phyloP scores from a whole-genome alignment of 2,329 filamentous ascomycete species.

The Leptoxyphium fumago region DNA sequence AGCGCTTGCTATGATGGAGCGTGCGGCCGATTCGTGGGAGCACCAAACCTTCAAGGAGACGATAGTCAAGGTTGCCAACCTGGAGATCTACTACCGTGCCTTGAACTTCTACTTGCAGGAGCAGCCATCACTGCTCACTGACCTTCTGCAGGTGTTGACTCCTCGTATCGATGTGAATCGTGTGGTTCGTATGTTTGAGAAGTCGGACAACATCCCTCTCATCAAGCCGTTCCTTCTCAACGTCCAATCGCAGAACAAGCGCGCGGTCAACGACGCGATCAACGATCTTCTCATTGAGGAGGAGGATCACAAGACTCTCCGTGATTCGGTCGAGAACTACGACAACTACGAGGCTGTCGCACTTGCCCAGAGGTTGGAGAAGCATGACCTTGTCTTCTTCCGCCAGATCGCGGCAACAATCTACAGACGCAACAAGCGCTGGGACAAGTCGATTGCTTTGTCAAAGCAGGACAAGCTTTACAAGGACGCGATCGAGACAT shows the following conservation, averaged over 20 bases:
- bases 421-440: constrained; percentile 99
- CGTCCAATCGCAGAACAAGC: constrained; percentile 95
- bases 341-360: constrained; percentile 98
- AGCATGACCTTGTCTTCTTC: constrained; percentile 98
- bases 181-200: constrained; percentile 98
- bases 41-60: constrained; percentile 99
- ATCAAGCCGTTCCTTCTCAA: constrained; percentile 98
- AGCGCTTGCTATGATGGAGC: constrained; percentile 93
- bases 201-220: constrained; percentile 91
- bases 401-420: constrained; percentile 95
- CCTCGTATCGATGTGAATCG: constrained; percentile 92
- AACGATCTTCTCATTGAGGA: constrained; percentile 97
- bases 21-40: constrained; percentile 94
- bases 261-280: constrained; percentile 92
- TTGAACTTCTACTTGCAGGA: constrained; percentile 97
- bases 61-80: constrained; percentile 88
- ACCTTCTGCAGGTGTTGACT: constrained; percentile 83
- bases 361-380: constrained; percentile 81
- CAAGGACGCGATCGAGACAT: constrained; percentile 98
- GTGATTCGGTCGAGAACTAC: constrained; percentile 95
- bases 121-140: constrained; percentile 89
- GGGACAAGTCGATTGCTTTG: constrained; percentile 95
- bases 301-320: constrained; percentile 96
- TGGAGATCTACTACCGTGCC: constrained; percentile 97
- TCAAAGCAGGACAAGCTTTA: constrained; percentile 99